Base-by-base conservation (phyloP, 495 filamentous ascomycete genomes). In the Chaetomium tenue region DNA sequence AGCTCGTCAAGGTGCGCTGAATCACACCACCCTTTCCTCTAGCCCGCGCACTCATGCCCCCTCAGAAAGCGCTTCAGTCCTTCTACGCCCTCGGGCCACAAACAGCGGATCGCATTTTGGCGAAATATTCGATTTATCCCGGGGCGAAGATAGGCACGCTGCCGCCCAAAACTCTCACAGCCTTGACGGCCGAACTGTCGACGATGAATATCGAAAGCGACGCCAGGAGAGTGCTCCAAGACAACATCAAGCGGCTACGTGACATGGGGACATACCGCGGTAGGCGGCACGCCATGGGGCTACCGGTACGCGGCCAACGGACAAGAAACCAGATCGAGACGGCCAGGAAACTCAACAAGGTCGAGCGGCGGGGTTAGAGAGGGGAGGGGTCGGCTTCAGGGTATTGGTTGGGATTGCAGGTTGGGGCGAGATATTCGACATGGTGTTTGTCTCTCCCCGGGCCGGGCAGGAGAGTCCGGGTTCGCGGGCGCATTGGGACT, bases 141-240 rank as follows among this genome's bases (percentile, higher is more conserved):
- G 87, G 82, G 50, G 91, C 91, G 64, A 86, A 85, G 72, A 80
- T 97, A 60, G 87, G 88, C 72, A 80, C 83, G 3, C 79, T 98
- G 12, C 79, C 81, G 58, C 84, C 84, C 63, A 86, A 89, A 72
- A 89, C 89, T 64, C 78, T 95, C 64, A 84, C 88, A 22, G 88
- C 90, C 54, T 81, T 98, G 60, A 91, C 86, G n/a, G 86, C 87
- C 48, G 90, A 92, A 70, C 81, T 98, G 46, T 90, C 93, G 8
- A 87, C 86, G 13, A 92, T 98, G 92, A 95, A 88, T 48, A 91
- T 96, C 65, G 95, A 98, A 75, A 96, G 90, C 70, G 93, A 98
- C 68, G 80, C 96, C 63, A 80, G 86, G 72, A 82, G 88, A 74
- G 80, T 90, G 58, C 68, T 96, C 47, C 77, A 85, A 68, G 91